Base-by-base conservation (phyloP, 176 grass and related monocot genomes). In the Carex kokanica region DNA sequence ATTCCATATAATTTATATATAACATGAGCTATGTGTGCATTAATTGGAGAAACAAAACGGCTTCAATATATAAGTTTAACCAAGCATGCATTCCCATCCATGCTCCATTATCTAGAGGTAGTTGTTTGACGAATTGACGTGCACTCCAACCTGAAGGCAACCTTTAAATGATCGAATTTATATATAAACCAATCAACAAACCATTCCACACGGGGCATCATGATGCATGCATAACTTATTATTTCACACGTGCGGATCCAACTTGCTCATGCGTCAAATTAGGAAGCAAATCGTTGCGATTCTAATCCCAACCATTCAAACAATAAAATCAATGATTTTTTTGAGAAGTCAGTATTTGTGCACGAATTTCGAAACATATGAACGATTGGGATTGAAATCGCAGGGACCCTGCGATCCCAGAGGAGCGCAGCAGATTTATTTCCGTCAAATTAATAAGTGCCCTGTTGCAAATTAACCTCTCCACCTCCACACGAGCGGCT, bases 91-190 rank as follows among this genome's bases (percentile, higher is more conserved):
- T 71, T 71, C 18, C 38, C 67, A 71, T 71, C 18, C 20, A 43
- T 47, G 43, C 43, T 10, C 43, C 45, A 49, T 71, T 45, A 71
- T 71, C 0, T 23, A 70, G 38, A 71, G 38, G 20, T 75, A 45
- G 47, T 75, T 16, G 72, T 75, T 23, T 75, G 47, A 52, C 72
- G 72, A 54, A 47, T 23, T 75, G 47, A 52, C 72, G 72, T 75
- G 72, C 12, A 53, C 47, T 75, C 72, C 47, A 75, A 53, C 13
- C 23, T 75, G 38, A 71, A 71, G 67, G 18, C 67, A 71, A 71
- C 38, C 17, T 54, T n/a, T 25, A 17, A 27, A 54, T 53, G 72
- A 31, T 16, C 40, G 2, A 74, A 53, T 52, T 52, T 24, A 25
- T 51, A 6, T 69, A 6, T 15, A 64, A 64, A 17, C 64, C 13